phyloP scores from a whole-genome alignment of 257 asterid genomes.

The Jacaranda mimosifolia region DNA sequence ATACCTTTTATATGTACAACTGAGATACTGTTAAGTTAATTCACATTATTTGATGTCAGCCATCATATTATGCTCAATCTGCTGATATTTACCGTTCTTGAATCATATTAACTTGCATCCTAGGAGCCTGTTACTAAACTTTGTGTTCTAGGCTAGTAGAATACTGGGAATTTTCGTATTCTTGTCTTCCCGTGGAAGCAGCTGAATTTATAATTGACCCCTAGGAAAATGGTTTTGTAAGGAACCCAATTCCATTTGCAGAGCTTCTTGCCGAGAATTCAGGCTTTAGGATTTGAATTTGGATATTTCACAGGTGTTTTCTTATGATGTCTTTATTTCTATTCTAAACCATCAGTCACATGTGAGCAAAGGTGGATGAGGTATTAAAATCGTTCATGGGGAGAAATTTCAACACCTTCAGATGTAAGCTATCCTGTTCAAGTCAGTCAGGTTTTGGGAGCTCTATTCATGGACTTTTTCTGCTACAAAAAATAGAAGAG shows the following conservation, averaged over 20 bases:
- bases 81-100: neutral
- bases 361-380: slow-evolving; percentile 7
- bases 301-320: slow-evolving; percentile 2
- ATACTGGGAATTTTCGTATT: neutral
- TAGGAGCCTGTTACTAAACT: neutral
- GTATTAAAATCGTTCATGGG: neutral
- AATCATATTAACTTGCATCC: neutral
- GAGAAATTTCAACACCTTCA: slow-evolving; percentile 17
- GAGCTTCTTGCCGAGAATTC: neutral
- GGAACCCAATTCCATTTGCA: slow-evolving; percentile 3
- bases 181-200: slow-evolving; percentile 9
- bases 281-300: neutral
- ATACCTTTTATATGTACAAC: slow-evolving; percentile 13
- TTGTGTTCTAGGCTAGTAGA: neutral
- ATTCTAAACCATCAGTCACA: neutral
- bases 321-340: neutral
- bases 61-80: neutral
- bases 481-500: neutral
- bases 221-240: neutral
- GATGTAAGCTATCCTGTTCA: slow-evolving; percentile 13
- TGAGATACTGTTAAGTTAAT: neutral
- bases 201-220: neutral
- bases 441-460: neutral
- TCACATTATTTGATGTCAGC: slow-evolving; percentile 8
- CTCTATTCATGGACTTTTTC: neutral